Evolutionary conservation across 768 basidiomycete genomes (phyloP), one percentile per base, ranked within the genome.

Genomic region (Calvatia gigantea): DNA sequence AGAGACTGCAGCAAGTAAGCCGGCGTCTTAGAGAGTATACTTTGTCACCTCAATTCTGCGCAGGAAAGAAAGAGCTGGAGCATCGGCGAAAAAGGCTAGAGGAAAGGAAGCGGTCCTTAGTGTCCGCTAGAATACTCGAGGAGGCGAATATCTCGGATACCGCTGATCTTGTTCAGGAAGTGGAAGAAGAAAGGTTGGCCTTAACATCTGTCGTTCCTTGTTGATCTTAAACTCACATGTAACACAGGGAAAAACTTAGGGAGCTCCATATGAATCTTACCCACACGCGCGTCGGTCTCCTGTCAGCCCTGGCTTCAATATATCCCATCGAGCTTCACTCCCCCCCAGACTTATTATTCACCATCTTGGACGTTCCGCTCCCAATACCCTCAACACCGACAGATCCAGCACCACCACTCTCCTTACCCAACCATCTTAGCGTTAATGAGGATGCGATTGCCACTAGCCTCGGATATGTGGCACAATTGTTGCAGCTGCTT

Each of bases 251-350:
- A 17, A 73, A 73, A 27, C 75, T 82, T 37, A 60, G 67, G 31
- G 64, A 73, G 28, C 78, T 89, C 54, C 78, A 72, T 46, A 72
- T 72, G 42, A 75, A 71, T 44, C 71, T 91, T 54, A 63, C 73
- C 5, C 74, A 80, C 19, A 79, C 77, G 44, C 82, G 86, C 54
- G 85, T 81, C 31, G 79, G 80, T 6, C 79, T 91, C 49, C 74
- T 94, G 57, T 84, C 86, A 15, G 80, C 78, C 11, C 79, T 97
- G 42, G 83, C 89, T 37, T 73, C 75, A 11, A 87, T 96, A 61
- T 98, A 87, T 69, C 94, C 95, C 21, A 96, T 99, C 62, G 89
- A 92, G 51, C 85, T 96, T 15, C 77, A 85, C 44, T 88, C 89
- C 9, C 77, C 94, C 11, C 83, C 90, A 4, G 87, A 93, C 62